Percentiles rank a stretch among this genome's conserved stretches.
Evolutionary conservation across 2,329 filamentous ascomycete genomes (phyloP).

Genomic region (Aspergillus clavatus): DNA sequence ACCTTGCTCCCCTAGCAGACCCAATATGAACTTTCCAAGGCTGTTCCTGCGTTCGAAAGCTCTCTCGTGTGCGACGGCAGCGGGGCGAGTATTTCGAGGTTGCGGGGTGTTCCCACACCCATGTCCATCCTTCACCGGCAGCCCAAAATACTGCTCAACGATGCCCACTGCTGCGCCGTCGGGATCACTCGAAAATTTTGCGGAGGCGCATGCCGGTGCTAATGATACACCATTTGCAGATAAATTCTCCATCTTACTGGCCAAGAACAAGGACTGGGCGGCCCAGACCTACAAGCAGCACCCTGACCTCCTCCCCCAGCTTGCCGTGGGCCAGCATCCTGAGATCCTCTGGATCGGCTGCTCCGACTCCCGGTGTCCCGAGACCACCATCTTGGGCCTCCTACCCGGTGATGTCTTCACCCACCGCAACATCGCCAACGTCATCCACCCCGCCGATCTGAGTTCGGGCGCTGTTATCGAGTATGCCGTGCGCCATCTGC

Average conservation of each 20-base stretch:
- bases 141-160: neutral
- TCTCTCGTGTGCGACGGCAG: conserved; percentile 10
- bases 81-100: conserved; percentile 5
- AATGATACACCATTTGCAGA: neutral
- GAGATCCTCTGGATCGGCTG: conserved; percentile 76
- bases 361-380: conserved; percentile 78
- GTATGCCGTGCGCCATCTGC: conserved; percentile 68
- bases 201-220: neutral
- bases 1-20: neutral
- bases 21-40: conserved; percentile 21
- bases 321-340: conserved; percentile 61
- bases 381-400: conserved; percentile 73
- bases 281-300: conserved; percentile 60
- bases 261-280: conserved; percentile 67
- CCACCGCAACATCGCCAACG: conserved; percentile 87
- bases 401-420: conserved; percentile 82
- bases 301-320: conserved; percentile 64
- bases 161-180: neutral
- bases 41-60: conserved; percentile 17
- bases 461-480: conserved; percentile 71
- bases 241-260: conserved; percentile 15
- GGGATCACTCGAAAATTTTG: neutral
- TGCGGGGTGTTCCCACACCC: neutral
- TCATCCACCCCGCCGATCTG: conserved; percentile 69
- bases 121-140: neutral